Evolutionary conservation across 352 stramenopile species (phyloP).

Genomic region (Phytophthora niederhauseri): DNA sequence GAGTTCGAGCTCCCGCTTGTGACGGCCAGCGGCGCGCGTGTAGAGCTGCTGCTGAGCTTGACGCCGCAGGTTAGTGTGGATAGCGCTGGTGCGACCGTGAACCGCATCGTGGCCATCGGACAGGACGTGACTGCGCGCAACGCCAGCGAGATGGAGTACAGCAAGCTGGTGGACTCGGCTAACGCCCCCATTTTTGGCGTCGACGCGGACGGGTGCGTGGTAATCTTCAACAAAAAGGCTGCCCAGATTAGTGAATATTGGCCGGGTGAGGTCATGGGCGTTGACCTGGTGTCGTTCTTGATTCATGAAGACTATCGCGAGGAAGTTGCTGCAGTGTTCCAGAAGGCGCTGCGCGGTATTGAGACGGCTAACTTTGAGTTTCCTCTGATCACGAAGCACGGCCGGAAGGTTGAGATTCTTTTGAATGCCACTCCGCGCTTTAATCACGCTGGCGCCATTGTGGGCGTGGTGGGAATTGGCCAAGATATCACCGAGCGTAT

Average conservation of each 20-base stretch:
- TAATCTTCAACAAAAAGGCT: conserved; percentile 93
- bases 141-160: conserved; percentile 71
- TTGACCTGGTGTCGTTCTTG: conserved; percentile 77
- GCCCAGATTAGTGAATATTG: conserved; percentile 89
- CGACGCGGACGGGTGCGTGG: conserved; percentile 57
- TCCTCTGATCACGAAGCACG: conserved; percentile 79
- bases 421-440: conserved; percentile 78
- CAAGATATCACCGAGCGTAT: conserved; percentile 86
- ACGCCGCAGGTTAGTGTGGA: conserved; percentile 55
- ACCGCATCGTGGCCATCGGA: conserved; percentile 69
- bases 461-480: conserved; percentile 81
- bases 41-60: conserved; percentile 62
- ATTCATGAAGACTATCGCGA: conserved; percentile 77
- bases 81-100: conserved; percentile 34
- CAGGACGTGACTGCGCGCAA: conserved; percentile 72
- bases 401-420: conserved; percentile 76
- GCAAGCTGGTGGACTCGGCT: conserved; percentile 73
- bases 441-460: conserved; percentile 63
- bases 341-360: conserved; percentile 66
- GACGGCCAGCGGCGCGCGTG: conserved; percentile 48
- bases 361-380: conserved; percentile 86
- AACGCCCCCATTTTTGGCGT: conserved; percentile 86
- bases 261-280: conserved; percentile 87
- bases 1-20: conserved; percentile 65
- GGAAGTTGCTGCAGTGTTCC: conserved; percentile 69